These are phyloP conservation scores for Parvularia atlantis DNA, from an alignment of 78 protist species.

Conservation along the genomic window DNA sequence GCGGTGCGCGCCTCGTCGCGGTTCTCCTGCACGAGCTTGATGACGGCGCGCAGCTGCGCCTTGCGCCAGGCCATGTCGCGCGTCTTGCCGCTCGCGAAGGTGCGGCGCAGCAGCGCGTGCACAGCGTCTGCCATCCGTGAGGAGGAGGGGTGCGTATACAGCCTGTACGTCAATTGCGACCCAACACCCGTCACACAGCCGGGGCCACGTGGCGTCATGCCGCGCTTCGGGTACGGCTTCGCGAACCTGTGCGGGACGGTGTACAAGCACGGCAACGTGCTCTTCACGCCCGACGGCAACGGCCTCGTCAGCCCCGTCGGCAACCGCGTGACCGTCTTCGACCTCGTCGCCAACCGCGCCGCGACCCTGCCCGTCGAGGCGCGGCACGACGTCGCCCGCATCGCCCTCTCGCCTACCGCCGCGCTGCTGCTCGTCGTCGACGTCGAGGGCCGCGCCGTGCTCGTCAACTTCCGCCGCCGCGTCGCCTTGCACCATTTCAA, in stretches of 20 bases:
- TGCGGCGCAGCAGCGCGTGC: too few species aligned
- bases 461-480: slow-evolving; percentile 17
- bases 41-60: too few species aligned
- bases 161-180: too few species aligned
- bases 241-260: slow-evolving; percentile 81
- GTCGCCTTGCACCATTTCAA: slow-evolving; percentile 31
- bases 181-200: too few species aligned
- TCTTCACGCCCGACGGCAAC: slow-evolving; percentile 82
- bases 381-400: slow-evolving; percentile 27
- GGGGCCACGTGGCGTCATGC: too few species aligned
- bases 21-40: too few species aligned
- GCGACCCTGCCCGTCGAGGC: background rate
- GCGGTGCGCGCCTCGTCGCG: too few species aligned
- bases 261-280: slow-evolving; percentile 70
- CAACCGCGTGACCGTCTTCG: slow-evolving; percentile 78
- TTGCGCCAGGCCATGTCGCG: too few species aligned
- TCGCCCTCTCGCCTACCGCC: slow-evolving; percentile 75
- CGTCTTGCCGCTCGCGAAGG: too few species aligned
- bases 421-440: slow-evolving; percentile 47
- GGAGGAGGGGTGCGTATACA: too few species aligned
- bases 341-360: slow-evolving; percentile 29
- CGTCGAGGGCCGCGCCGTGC: slow-evolving; percentile 37
- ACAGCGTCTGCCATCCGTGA: too few species aligned
- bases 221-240: too few species aligned
- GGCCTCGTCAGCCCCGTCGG: slow-evolving; percentile 79